Conservation (phyloP, 2,329 filamentous ascomycete species). For the Hypoxylon sp. region DNA sequence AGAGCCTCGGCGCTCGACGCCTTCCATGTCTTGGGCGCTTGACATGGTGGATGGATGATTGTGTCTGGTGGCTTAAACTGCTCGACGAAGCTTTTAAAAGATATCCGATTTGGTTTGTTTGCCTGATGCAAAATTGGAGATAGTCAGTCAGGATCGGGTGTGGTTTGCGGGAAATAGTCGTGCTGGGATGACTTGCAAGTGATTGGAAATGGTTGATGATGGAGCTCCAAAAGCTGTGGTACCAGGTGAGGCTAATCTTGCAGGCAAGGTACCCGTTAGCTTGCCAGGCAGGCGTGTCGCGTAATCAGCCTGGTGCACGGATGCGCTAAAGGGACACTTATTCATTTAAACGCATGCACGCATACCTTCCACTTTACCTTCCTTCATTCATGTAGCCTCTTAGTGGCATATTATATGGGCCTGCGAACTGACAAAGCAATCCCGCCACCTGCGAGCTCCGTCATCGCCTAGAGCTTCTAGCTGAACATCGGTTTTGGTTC, state of each 20-base stretch:
- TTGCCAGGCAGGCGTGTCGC: conserved; percentile 47
- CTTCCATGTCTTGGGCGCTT: conserved; percentile 47
- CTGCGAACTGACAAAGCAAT: conserved; percentile 3
- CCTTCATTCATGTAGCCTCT: neutral
- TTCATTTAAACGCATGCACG: neutral
- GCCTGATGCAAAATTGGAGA: neutral
- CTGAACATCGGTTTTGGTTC: neutral
- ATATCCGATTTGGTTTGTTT: neutral
- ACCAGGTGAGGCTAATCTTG: conserved; percentile 33
- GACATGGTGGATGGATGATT: conserved; percentile 47
- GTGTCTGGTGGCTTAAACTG: conserved; percentile 16
- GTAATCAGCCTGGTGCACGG: conserved; percentile 50
- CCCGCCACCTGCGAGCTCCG: conserved; percentile 23
- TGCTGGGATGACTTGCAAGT: conserved; percentile 9
- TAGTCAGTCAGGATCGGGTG: conserved; percentile 1
- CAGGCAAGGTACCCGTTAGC: conserved; percentile 20
- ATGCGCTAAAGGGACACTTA: conserved; percentile 3
- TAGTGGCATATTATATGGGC: conserved; percentile 24
- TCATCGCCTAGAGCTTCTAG: conserved; percentile 22
- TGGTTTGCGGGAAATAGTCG: conserved; percentile 13
- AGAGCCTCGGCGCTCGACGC: conserved; percentile 45
- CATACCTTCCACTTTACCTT: no score
- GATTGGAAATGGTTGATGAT: conserved; percentile 34
- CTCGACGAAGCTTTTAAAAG: conserved; percentile 1
- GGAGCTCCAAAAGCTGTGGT: conserved; percentile 40